Evolutionary conservation across 1,284 basidiomycete genomes (phyloP), one percentile per base, ranked within the genome.

Genomic region (Irpex sp.): DNA sequence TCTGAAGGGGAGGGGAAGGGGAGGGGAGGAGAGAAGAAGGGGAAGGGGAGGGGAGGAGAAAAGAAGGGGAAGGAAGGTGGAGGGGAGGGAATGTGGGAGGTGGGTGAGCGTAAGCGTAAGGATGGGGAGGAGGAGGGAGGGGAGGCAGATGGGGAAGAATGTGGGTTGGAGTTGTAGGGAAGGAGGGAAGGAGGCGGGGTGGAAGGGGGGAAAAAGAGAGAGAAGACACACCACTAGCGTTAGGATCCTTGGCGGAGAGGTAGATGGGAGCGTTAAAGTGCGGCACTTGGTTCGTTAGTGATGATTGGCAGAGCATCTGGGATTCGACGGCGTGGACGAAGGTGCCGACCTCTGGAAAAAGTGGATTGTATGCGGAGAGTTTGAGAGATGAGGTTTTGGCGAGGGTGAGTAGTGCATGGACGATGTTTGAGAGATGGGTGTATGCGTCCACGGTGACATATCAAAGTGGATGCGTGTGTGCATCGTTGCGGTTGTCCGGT

Each of bases 221-320:
- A 55, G 31, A 5, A 5, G 2, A 35, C 53, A 3, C 9, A 55
- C 53, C 53, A 7, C 53, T 55, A 33, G 53, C 53, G 53, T 36
- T 55, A 13, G 53, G 53, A 36, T 55, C 53, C 80, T 98, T 99
- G 80, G 99, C 99, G 81, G 95, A 90, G 59, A 99, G 86, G 78
- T 98, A 99, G 75, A 99, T 97, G 60, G 97, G 97, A 0, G 97
- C 97, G 77, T 99, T 99, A 83, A 99, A 99, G 80, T 97, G 97
- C 0, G 97, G 97, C 13, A 99, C 93, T 81, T 94, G 96, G 77
- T 95, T 89, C 1, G 89, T 80, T 74, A 95, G 86, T 43, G 88
- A 80, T 9, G 95, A 94, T 8, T 89, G 82, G 78, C 97, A 99
- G 62, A 99, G 82, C 97, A 99, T 98, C 76, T 99, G 97, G 66